phyloP scores from a whole-genome alignment of 208 protist species.

The Leishmania arabica region DNA sequence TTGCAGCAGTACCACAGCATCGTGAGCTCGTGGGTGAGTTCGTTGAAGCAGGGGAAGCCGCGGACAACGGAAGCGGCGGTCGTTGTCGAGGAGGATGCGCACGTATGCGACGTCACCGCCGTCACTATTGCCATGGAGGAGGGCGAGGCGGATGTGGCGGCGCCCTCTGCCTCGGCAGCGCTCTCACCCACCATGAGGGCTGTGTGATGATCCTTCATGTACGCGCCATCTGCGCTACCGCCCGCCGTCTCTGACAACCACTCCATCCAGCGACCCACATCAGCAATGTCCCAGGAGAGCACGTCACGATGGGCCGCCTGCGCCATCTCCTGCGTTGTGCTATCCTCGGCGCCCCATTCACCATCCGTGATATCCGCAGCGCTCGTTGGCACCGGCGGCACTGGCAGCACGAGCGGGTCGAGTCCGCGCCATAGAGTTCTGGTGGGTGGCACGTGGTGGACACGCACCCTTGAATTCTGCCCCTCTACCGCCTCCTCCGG shows the following conservation, averaged over 20 bases:
- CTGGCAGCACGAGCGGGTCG: slow-evolving; percentile 20
- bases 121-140: slow-evolving; percentile 3
- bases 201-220: not conserved
- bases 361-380: not conserved
- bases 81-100: not conserved
- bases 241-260: not conserved
- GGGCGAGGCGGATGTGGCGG: not conserved
- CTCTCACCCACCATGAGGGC: not conserved
- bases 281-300: slow-evolving; percentile 1
- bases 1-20: slow-evolving; percentile 5
- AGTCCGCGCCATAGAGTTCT: slow-evolving; percentile 23
- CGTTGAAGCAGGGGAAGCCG: slow-evolving; percentile 4
- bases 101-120: not conserved
- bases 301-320: not conserved
- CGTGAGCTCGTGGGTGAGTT: slow-evolving; percentile 12
- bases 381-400: not conserved
- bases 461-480: not conserved
- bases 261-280: not conserved
- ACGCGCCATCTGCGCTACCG: not conserved
- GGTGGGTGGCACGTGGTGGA: slow-evolving; percentile 11
- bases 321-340: not conserved
- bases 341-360: not conserved
- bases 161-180: not conserved
- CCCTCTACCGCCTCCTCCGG: not conserved
- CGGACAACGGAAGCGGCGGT: not conserved